Base-by-base conservation (phyloP, 2,329 filamentous ascomycete species). In the Ophiobolus disseminans region DNA sequence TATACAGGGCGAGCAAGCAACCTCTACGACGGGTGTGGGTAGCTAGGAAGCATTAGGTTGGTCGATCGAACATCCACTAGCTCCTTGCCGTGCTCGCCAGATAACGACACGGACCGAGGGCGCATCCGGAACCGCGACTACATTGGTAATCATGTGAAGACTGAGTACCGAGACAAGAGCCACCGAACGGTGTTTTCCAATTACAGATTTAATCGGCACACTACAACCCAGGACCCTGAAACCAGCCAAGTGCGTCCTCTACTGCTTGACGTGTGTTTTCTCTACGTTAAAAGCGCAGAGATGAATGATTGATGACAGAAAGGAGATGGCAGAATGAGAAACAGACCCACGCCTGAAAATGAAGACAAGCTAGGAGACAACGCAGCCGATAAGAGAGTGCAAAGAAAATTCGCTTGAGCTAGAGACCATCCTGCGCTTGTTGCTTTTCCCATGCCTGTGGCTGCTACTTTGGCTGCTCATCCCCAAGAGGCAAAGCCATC, bases 381-480 rank as follows among this genome's bases (percentile, higher is more conserved):
- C 9, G 40, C 14, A 40, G 43, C 28, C 26, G 14, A 31, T 34
- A 19, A 14, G 55, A 58, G 59, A 56, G 57, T 50, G 53, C 54
- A 66, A 69, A 53, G 63, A 65, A 63, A 68, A 46, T 50, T 51
- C 55, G 56, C 53, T 58, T 53, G 49, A 60, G 55, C 54, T 60
- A 60, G 50, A 58, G 40, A 41, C 59, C 47, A 40, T 42, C 55
- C 52, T 53, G 50, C 45, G 50, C 54, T 35, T 50, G 51, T 45
- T 52, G 41, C 49, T 58, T 59, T 62, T 59, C 48, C 36, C 56
- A 49, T 66, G 57, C 55, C 48, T 40, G 56, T 55, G 50, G 56
- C 48, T 49, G 25, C 39, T 49, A 48, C 53, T 55, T 57, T 45
- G 53, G 53, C 62, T 63, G 59, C 50, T 60, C 55, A 40, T 39